A percentile compares a stretch with the other conserved stretches of the same genome.
Conservation (phyloP, 2,329 filamentous ascomycete genomes). For the Zopfia rhizophila region DNA sequence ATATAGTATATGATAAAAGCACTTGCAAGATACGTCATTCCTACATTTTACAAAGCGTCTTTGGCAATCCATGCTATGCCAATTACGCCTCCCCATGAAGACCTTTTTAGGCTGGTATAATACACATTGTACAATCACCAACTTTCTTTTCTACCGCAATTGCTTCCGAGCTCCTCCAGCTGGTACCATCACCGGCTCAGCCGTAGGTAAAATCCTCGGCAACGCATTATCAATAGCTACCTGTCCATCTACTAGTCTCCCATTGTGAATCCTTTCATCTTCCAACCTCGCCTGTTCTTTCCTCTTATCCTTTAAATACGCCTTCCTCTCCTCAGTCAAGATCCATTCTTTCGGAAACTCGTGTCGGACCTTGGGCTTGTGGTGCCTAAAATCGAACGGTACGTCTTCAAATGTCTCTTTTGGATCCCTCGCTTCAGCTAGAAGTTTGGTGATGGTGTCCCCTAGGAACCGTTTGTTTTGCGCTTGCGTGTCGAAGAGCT, state of each 20-base stretch:
- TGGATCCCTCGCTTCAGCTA: conserved; percentile 78
- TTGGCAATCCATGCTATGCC: conserved; percentile 21
- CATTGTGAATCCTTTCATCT: conserved; percentile 62
- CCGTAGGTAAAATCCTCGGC: conserved; percentile 28
- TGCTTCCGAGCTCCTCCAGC: not conserved
- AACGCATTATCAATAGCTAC: conserved; percentile 50
- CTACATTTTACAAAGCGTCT: not conserved
- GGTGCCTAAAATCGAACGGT: conserved; percentile 88
- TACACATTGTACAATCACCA: conserved; percentile 17
- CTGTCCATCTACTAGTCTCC: conserved; percentile 66
- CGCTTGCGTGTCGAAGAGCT: conserved; percentile 86
- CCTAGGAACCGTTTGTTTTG: conserved; percentile 97
- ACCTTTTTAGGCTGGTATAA: too few relatives aligned
- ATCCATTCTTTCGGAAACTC: conserved; percentile 86
- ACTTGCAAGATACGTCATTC: too few relatives aligned
- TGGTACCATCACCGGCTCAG: conserved; percentile 26
- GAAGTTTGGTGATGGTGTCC: conserved; percentile 77
- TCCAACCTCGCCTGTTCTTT: conserved; percentile 65
- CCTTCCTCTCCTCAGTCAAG: conserved; percentile 75
- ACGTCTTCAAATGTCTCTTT: conserved; percentile 88
- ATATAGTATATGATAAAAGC: too few relatives aligned
- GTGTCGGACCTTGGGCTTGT: conserved; percentile 73
- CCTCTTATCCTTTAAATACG: conserved; percentile 72
- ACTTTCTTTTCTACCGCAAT: conserved; percentile 1
- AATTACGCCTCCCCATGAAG: conserved; percentile 4